These are phyloP conservation scores for Ogataea paraovalis DNA, from an alignment of 805 yeast species.

Conservation along the genomic window DNA sequence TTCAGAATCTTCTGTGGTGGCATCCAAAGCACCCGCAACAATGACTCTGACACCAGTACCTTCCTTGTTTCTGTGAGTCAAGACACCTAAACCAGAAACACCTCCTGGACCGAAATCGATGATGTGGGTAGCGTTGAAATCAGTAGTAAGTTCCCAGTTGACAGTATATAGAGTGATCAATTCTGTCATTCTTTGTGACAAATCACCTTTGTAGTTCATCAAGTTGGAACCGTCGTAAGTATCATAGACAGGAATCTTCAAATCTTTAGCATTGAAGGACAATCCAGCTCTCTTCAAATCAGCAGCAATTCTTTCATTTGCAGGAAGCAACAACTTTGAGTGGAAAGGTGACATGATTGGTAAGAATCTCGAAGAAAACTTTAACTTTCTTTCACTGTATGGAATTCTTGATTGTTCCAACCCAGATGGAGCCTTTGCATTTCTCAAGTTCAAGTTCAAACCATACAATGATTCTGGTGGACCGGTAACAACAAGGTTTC, in stretches of 20 bases:
- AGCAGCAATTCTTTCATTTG: slow-evolving; percentile 58
- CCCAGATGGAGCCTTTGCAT: slow-evolving; percentile 91
- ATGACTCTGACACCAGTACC: slow-evolving; percentile 97
- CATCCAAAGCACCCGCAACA: slow-evolving; percentile 87
- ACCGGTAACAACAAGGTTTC: slow-evolving; percentile 93
- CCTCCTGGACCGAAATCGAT: slow-evolving; percentile 99
- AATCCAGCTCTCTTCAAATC: slow-evolving; percentile 63
- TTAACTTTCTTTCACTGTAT: slow-evolving; percentile 86
- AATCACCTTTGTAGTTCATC: slow-evolving; percentile 48
- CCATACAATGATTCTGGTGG: slow-evolving; percentile 98
- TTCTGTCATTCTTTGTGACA: slow-evolving; percentile 67
- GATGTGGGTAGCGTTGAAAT: slow-evolving; percentile 79
- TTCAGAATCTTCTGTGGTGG: slow-evolving; percentile 65
- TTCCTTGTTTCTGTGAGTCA: slow-evolving; percentile 96
- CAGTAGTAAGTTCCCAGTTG: slow-evolving; percentile 89
- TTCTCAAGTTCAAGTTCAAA: slow-evolving; percentile 84
- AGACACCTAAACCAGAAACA: slow-evolving; percentile 89
- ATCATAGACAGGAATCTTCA: slow-evolving; percentile 86
- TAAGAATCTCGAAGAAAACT: slow-evolving; percentile 88
- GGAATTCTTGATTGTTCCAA: slow-evolving; percentile 95
- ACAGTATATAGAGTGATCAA: slow-evolving; percentile 88
- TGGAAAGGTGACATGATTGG: slow-evolving; percentile 98
- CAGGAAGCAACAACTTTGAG: slow-evolving; percentile 74
- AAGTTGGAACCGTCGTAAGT: slow-evolving; percentile 82
- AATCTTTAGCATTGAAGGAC: slow-evolving; percentile 48